phyloP scores from a whole-genome alignment of 345 rosid genomes.

The Pistacia atlantica region DNA sequence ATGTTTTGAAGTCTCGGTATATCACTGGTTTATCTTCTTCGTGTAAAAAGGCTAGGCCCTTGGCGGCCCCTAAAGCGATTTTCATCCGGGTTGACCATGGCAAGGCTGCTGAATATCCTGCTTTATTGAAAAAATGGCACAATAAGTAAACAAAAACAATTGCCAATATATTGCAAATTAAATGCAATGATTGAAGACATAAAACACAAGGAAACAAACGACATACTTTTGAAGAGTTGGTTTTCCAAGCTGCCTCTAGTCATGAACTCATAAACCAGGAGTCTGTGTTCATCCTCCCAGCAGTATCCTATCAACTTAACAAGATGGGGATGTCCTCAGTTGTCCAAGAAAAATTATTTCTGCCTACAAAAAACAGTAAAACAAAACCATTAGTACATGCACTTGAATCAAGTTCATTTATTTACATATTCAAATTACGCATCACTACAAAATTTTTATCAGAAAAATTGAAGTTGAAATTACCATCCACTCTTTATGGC shows the following conservation, averaged over 20 bases:
- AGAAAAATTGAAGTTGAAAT: neutral
- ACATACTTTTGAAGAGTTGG: constrained; percentile 73
- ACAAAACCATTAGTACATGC: neutral
- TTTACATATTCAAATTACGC: too few relatives aligned
- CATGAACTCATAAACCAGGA: constrained; percentile 75
- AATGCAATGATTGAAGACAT: neutral
- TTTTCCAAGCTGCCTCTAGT: constrained; percentile 75
- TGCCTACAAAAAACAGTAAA: constrained; percentile 47
- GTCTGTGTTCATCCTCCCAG: constrained; percentile 68
- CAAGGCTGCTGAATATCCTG: constrained; percentile 58
- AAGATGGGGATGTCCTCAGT: constrained; percentile 60
- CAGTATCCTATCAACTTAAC: constrained; percentile 87
- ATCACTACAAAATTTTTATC: too few relatives aligned
- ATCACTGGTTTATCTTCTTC: constrained; percentile 73
- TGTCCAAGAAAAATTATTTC: constrained; percentile 86
- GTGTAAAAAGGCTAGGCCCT: constrained; percentile 81
- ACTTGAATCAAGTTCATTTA: neutral
- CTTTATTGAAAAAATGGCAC: constrained; percentile 2
- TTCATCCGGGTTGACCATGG: constrained; percentile 82
- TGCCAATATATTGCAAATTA: too few relatives aligned
- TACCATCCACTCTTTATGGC: constrained; percentile 90
- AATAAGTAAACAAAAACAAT: neutral
- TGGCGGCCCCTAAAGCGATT: constrained; percentile 77
- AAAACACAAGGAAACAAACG: too few relatives aligned
- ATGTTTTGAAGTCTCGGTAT: constrained; percentile 76